Evolutionary conservation across 2,329 filamentous ascomycete genomes (phyloP), one percentile per base, ranked within the genome.

Genomic region (Penicillium sp.): DNA sequence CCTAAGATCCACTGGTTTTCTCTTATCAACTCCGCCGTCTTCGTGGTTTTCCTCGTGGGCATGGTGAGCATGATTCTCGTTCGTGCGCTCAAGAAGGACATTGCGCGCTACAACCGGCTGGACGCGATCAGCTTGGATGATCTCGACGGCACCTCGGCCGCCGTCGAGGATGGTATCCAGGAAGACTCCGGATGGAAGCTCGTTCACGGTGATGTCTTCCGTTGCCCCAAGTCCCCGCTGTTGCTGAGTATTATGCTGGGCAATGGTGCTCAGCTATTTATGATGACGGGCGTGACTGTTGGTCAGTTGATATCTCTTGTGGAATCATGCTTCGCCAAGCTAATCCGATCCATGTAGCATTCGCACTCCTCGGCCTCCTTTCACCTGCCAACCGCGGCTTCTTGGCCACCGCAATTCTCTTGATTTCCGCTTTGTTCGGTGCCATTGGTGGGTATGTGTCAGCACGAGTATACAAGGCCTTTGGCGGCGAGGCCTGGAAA

Each of bases 1-100:
- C 92, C 94, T 46, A 95, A 94, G 78, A 97, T 99, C 63, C 94
- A 99, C 73, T 99, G 94, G 94, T 96, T 97, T 77, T 96, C 92
- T 53, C 84, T 99, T 44, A 89, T 97, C 74, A 96, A 96, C 74
- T 96, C 92, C 31, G 89, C 94, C 44, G 86, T 97, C 40, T 95
- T 99, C 56, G 92, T 99, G 45, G 81, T 96, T 44, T 94, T 97
- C 73, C 79, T 97, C 36, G 86, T 92, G 31, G 83, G 91, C 41
- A 96, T 94, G 63, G 94, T 99, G 57, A 87, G 88, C 72, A 95
- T 92, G n/a, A 90, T 97, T 42, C 80, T 99, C 14, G 79, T 95
- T 50, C 84, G 92, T 48, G 91, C 92, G 1, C 77, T 99, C 53
- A 88, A 86, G 73, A 96, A 95, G 78, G 94, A 99, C 68, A 96